Percentiles rank a stretch among this genome's conserved stretches.
phyloP scores from a whole-genome alignment of 2,329 filamentous ascomycete species.

The Pseudocercospora fuligena region DNA sequence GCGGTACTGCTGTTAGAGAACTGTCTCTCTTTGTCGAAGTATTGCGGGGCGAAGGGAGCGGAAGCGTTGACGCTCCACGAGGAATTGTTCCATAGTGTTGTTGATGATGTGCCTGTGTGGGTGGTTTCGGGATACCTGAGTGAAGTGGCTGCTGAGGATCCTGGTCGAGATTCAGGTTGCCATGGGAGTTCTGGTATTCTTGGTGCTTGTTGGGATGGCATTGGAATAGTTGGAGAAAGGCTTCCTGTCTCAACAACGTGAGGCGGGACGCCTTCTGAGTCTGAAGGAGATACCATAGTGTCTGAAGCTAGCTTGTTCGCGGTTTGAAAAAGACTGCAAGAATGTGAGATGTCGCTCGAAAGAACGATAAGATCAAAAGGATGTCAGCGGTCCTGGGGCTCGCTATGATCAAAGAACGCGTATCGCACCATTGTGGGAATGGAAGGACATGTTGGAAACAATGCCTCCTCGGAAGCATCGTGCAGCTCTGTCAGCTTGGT shows the following conservation, averaged over 20 bases:
- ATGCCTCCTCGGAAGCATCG: neutral
- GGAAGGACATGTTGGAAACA: neutral
- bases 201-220: neutral
- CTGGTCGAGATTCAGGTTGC: neutral
- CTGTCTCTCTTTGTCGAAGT: neutral
- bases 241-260: neutral
- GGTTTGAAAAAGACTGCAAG: neutral
- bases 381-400: neutral
- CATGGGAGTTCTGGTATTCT: neutral
- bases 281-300: neutral
- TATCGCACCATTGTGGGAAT: neutral
- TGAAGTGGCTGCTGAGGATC: neutral
- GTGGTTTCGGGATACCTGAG: neutral
- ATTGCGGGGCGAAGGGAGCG: neutral
- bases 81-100: neutral
- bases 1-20: neutral
- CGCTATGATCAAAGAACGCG: neutral
- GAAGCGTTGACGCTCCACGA: neutral
- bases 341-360: neutral
- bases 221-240: neutral
- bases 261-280: neutral
- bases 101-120: neutral
- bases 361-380: neutral
- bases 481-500: neutral
- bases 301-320: neutral